Evolutionary conservation across 2,329 filamentous ascomycete genomes (phyloP).

Genomic region (Colletotrichum musae): DNA sequence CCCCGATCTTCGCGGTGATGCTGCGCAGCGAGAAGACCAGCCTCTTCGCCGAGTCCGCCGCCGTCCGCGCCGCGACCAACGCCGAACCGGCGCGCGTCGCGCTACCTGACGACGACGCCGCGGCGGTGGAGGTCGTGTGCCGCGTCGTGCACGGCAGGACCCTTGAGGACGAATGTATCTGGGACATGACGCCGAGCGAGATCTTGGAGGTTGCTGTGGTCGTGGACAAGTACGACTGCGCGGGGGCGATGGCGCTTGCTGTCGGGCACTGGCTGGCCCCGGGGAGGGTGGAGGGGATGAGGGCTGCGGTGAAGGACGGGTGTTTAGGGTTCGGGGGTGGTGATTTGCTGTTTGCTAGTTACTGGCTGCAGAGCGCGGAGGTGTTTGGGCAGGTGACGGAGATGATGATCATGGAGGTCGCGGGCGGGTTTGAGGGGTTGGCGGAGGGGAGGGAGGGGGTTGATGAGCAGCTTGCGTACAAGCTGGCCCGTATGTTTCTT

Average conservation of each 20-base stretch:
- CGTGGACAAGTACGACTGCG: conserved; percentile 31
- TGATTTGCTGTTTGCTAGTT: conserved; percentile 10
- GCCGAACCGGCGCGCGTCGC: background rate
- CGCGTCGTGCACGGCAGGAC: background rate
- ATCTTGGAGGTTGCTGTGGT: background rate
- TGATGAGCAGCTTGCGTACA: background rate
- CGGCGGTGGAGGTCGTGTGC: conserved; percentile 18
- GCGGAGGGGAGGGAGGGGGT: background rate
- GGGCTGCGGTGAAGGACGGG: background rate
- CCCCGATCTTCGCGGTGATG: conserved; percentile 19
- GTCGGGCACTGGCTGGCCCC: conserved; percentile 10
- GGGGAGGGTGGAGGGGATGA: conserved; percentile 2
- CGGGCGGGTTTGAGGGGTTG: background rate
- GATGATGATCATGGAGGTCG: background rate
- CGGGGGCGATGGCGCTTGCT: background rate
- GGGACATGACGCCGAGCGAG: background rate
- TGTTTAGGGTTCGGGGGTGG: background rate
- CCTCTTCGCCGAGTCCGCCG: background rate
- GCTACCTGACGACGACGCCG: conserved; percentile 7
- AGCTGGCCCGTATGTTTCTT: conserved; percentile 4
- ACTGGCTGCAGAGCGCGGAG: conserved; percentile 17
- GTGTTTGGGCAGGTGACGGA: conserved; percentile 9
- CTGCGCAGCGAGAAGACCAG: background rate
- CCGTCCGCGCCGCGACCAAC: background rate
- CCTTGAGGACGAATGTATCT: background rate